Evolutionary conservation across 495 filamentous ascomycete genomes (phyloP), one percentile per base, ranked within the genome.

Genomic region (Penicillium salamii): DNA sequence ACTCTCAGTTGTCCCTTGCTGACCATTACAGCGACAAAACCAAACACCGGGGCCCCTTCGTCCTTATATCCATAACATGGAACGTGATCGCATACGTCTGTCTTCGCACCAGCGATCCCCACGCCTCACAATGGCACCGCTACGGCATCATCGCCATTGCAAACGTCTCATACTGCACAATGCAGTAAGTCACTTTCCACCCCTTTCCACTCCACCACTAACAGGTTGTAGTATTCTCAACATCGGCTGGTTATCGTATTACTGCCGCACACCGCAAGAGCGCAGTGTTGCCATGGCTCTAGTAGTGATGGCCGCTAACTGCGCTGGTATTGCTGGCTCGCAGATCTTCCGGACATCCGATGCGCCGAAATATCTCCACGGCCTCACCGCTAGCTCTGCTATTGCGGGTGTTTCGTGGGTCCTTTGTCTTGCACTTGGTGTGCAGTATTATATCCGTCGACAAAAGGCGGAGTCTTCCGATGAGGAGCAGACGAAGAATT

Each of bases 231-330:
- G 68, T 23, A 62, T 73, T 43, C 54, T 82, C 0, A 78, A 76
- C 31, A 58, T 78, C 9, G 70, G 71, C 9, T 77, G 72, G 58
- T 62, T 83, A 3, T 72, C 72, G 5, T 58, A 75, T 9, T 73
- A 73, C 47, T 81, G 76, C 55, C 62, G 54, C 7, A 65, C 50
- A 19, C 72, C 55, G 46, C 74, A 79, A 37, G 71, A 76, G 49
- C 70, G 77, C 42, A 75, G 75, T 19, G 57, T 79, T 5, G 69
- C 74, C 36, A 79, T 80, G 74, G 74, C 78, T 72, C 63, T 80
- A 39, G 66, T 81, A 34, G 70, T 83, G 33, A 81, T 81, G 76
- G 69, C 74, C 8, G 80, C 79, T 9, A 79, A 79, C 47, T 63
- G 68, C 36, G 63, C 73, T 3, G 78, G 77, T 2, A 81, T 78